Percentiles rank a stretch among this genome's conserved stretches.
These are phyloP conservation scores for Nematodospora anomalae DNA, from an alignment of 1,139 yeast species.

Conservation along the genomic window DNA sequence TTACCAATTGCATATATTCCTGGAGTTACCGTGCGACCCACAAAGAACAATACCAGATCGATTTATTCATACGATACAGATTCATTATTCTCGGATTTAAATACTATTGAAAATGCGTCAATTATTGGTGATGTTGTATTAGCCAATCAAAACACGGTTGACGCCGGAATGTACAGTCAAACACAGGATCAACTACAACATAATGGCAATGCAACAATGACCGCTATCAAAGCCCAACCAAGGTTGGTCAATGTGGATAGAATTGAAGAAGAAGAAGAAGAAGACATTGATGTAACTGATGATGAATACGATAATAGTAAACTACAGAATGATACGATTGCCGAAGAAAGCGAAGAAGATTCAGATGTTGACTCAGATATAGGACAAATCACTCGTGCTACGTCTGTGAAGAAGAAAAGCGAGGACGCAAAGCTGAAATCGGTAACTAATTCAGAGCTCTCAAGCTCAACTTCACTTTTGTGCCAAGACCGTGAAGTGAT, in stretches of 20 bases:
- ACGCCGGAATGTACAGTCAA: conserved; percentile 1
- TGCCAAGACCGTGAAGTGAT: conserved; percentile 18
- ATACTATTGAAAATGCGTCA: conserved; percentile 54
- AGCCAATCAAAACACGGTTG: conserved; percentile 24
- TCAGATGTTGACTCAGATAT: conserved; percentile 50
- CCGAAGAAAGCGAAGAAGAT: conserved; percentile 27
- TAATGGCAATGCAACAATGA: conserved; percentile 40
- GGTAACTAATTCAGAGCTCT: neutral
- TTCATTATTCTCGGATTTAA: conserved; percentile 52
- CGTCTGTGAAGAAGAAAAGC: conserved; percentile 30
- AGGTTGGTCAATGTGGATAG: conserved; percentile 57
- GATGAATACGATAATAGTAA: conserved; percentile 19
- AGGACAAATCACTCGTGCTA: conserved; percentile 48
- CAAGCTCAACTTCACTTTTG: neutral
- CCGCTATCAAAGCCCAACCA: conserved; percentile 73
- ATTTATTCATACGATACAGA: conserved; percentile 52
- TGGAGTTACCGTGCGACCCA: conserved; percentile 75
- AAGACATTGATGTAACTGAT: conserved; percentile 27
- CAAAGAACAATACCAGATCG: conserved; percentile 46
- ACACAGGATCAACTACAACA: conserved; percentile 3
- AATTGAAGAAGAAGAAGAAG: conserved; percentile 53
- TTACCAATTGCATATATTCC: conserved; percentile 95
- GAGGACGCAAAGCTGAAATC: neutral
- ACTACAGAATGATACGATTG: neutral
- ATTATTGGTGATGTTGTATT: conserved; percentile 50